phyloP scores from a whole-genome alignment of 2,329 filamentous ascomycete species.

The Claviceps maximensis region DNA sequence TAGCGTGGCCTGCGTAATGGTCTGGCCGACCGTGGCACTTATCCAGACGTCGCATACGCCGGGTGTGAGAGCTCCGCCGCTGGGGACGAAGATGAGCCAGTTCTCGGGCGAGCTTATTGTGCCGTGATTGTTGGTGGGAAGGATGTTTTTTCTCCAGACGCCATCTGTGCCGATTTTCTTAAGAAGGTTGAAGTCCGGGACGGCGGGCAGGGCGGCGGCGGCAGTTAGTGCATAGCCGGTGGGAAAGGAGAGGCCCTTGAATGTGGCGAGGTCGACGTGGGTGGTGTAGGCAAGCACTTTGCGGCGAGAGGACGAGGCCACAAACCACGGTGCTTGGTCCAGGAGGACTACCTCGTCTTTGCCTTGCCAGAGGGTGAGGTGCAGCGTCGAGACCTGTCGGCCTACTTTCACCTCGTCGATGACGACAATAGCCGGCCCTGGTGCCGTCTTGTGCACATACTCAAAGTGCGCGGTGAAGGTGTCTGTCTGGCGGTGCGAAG shows the following conservation, averaged over 20 bases:
- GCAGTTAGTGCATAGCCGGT: slow-evolving; percentile 13
- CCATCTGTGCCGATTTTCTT: slow-evolving; percentile 5
- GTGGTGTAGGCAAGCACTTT: slow-evolving; percentile 20
- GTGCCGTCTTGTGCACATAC: slow-evolving; percentile 20
- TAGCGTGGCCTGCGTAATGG: slow-evolving; percentile 50
- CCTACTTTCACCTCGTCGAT: slow-evolving; percentile 6
- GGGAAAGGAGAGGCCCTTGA: slow-evolving; percentile 17
- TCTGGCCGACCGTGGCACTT: slow-evolving; percentile 41
- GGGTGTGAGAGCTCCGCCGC: slow-evolving; percentile 4
- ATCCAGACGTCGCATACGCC: slow-evolving; percentile 38
- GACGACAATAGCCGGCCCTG: slow-evolving; percentile 19
- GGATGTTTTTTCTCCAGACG: slow-evolving; percentile 8
- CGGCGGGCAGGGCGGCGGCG: slow-evolving; percentile 8
- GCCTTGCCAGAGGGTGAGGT: slow-evolving; percentile 22
- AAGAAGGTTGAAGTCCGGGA: slow-evolving; percentile 9
- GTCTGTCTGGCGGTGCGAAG: slow-evolving; percentile 17
- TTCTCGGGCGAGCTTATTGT: slow-evolving; percentile 17
- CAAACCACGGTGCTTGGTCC: slow-evolving; percentile 17
- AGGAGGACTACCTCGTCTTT: slow-evolving; percentile 11
- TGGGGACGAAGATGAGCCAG: slow-evolving; percentile 17
- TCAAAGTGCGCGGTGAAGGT: slow-evolving; percentile 22
- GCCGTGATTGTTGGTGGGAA: slow-evolving; percentile 4
- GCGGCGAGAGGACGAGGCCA: slow-evolving; percentile 13
- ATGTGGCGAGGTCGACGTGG: slow-evolving; percentile 15
- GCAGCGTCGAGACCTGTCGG: slow-evolving; percentile 1